Base-by-base conservation (phyloP, 1,284 basidiomycete genomes). In the Thelephora terrestris region DNA sequence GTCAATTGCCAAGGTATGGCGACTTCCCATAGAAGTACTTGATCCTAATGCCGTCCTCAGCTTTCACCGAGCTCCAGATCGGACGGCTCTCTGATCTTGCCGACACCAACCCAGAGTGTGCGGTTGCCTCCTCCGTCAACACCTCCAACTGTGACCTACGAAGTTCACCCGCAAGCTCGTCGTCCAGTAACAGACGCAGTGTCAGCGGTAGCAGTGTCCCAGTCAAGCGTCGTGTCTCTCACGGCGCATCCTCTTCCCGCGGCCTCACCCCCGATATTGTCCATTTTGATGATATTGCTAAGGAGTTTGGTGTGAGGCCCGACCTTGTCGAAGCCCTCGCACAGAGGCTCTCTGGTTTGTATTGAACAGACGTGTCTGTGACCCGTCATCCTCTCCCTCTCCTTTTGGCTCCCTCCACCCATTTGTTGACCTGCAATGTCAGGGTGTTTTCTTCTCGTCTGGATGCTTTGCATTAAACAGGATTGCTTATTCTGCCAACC, bases 291-390 rank as follows among this genome's bases (percentile, higher is more conserved):
- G 71, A 74, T 27, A 69, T 87, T 18, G 84, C 84, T 21, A 72
- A 72, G 54, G 85, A 87, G 61, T 87, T 86, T 53, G 81, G 81
- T 21, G 71, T 87, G 20, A 78, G 84, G 50, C 70, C 84, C 24
- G 70, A 78, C 39, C 61, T 87, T 27, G 76, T 87, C 43, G 75
- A 85, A 54, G 81, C 80, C 2, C 71, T 87, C 43, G 79, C 73
- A 27, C 76, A 81, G 51, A 72, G 82, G 48, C 69, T 86, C 27
- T 63, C 66, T 24, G 57, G 52, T 34, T 58, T 66, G 45, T 54
- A 59, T 43, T 66, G 50, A 63, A 36, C 43, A 29, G 18, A 4
- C 47, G n/a, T 46, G 20, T 23, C 23, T 14, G 29, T 12, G 29
- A 32, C 29, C 7, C 29, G 29, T 35, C 18, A 32, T 27, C 17